Evolutionary conservation across 192 early-diverging fungal genomes (phyloP), one percentile per base, ranked within the genome.

Genomic region (Paraglomus brasilianum): DNA sequence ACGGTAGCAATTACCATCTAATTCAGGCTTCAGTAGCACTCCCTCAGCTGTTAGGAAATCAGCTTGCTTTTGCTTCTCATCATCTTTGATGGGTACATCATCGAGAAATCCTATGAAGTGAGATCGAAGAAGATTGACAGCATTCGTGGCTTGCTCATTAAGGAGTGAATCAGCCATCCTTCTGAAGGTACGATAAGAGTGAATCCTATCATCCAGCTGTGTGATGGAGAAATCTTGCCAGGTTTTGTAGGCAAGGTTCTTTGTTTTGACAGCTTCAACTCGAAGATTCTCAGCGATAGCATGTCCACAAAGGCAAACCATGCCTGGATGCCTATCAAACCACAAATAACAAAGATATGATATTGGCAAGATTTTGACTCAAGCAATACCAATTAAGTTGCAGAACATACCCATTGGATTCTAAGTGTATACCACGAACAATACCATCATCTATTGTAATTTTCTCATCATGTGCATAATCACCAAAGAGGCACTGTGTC

Each of bases 81-180:
- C 40, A 46, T 43, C 39, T 11, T 5, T 19, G 22, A 64, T 43
- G 22, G 11, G 22, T 40, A 64, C 15, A 62, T 40, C 42, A 22
- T 45, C 60, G 15, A 15, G 10, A 49, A 30, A 50, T 22, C 24
- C 55, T 30, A 57, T 17, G 17, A 56, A 70, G 60, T 63, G 40
- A 64, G 24, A 15, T 39, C 61, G 61, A 64, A 64, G 61, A 64
- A 64, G 6, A 44, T 64, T 64, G 9, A 64, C 61, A 11, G 61
- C 61, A 44, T 40, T 46, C 0, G 40, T 64, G 38, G 39, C 61
- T 39, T 22, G 39, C 44, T n/a, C 5, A 39, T 21, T 64, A 22
- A 39, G 11, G 22, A 64, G 39, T 19, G 42, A 48, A 64, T 64
- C 61, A 2, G 1, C 40, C 61, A 64, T 64, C 0, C 61, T 64